Evolutionary conservation across 2,329 filamentous ascomycete genomes (phyloP).

Genomic region (Clonostachys rosea): DNA sequence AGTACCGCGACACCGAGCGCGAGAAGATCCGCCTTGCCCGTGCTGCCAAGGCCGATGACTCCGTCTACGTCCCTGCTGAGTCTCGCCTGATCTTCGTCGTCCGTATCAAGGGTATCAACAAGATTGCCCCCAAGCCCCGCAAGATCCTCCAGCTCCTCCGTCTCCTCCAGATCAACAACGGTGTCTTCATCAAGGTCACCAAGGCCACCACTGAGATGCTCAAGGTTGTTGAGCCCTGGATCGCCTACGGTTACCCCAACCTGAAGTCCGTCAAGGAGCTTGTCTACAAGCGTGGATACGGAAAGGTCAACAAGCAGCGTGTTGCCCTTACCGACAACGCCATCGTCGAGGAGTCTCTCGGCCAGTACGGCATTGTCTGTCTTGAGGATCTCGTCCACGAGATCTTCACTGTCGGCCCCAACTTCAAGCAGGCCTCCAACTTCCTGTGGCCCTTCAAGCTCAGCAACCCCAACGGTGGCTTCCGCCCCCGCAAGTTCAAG

Average conservation of each 20-base stretch:
- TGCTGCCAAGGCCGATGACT: constrained; percentile 85
- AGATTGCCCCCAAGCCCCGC: constrained; percentile 99
- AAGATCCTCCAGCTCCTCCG: constrained; percentile 99
- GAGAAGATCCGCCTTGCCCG: constrained; percentile 95
- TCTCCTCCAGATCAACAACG: constrained; percentile 99
- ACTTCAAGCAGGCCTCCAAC: constrained; percentile 99
- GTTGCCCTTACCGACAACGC: constrained; percentile 95
- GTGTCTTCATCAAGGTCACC: constrained; percentile 94
- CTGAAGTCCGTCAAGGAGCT: constrained; percentile 99
- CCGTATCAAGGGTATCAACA: constrained; percentile 99
- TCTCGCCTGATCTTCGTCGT: constrained; percentile 95
- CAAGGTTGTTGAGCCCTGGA: constrained; percentile 97
- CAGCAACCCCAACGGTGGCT: constrained; percentile 94
- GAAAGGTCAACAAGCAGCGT: constrained; percentile 98
- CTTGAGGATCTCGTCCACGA: constrained; percentile 99
- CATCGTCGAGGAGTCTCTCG: constrained; percentile 93
- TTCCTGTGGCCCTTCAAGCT: constrained; percentile 99
- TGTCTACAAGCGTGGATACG: constrained; percentile 99
- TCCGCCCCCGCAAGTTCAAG: constrained; percentile 96
- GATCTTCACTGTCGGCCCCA: constrained; percentile 97
- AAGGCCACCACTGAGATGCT: constrained; percentile 98
- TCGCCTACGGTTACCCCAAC: constrained; percentile 99
- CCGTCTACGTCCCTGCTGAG: constrained; percentile 92
- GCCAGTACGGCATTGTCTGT: constrained; percentile 98
- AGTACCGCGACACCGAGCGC: constrained; percentile 97